Evolutionary conservation across 768 basidiomycete species (phyloP).

Genomic region (Hericium coralloides): DNA sequence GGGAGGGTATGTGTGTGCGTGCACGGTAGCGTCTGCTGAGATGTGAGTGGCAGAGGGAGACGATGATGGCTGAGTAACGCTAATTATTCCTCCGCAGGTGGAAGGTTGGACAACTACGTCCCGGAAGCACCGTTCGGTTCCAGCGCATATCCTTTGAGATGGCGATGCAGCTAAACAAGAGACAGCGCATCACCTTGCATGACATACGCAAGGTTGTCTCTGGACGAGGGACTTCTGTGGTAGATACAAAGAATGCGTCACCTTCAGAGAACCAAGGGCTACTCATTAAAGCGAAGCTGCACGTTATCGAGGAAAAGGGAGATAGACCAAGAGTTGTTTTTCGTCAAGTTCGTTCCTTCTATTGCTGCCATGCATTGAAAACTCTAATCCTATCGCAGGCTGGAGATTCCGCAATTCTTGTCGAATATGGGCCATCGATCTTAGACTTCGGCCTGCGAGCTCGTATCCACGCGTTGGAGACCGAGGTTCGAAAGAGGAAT

Average conservation of each 20-base stretch:
- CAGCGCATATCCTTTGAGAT: conserved; percentile 36
- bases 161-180: conserved; percentile 21
- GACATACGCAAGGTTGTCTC: neutral
- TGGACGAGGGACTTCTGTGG: neutral
- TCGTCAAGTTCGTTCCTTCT: conserved; percentile 36
- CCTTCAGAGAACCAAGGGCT: neutral
- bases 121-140: conserved; percentile 48
- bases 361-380: neutral
- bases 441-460: conserved; percentile 47
- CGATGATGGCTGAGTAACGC: no score
- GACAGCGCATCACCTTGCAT: neutral
- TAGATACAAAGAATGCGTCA: neutral
- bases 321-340: conserved; percentile 32
- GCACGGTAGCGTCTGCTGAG: conserved; percentile 42
- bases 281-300: conserved; percentile 29
- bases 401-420: conserved; percentile 53
- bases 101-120: conserved; percentile 58
- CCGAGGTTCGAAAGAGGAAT: conserved; percentile 23
- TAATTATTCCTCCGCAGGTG: conserved; percentile 32
- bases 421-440: conserved; percentile 51
- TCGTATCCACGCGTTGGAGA: conserved; percentile 48
- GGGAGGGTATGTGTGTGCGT: conserved; percentile 53
- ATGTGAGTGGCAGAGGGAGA: conserved; percentile 26
- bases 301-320: conserved; percentile 15
- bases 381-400: conserved; percentile 28